Conservation (phyloP, 495 filamentous ascomycete genomes). For the Aspergillus asperescens region DNA sequence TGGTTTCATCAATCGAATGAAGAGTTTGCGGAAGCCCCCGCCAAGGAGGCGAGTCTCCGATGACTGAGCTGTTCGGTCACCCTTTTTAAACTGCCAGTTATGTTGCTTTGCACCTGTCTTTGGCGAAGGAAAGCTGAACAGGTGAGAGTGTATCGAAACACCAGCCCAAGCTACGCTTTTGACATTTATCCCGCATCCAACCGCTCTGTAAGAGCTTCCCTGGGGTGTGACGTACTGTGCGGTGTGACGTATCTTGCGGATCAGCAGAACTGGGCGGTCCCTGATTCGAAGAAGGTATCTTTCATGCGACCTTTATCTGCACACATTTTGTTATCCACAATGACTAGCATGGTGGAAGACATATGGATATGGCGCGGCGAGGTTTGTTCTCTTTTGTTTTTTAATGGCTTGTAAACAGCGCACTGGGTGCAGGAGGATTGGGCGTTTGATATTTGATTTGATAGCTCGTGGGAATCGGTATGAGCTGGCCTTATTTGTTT, state of each 20-base stretch:
- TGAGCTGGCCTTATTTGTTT: slow-evolving; percentile 9
- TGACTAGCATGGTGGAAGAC: not conserved
- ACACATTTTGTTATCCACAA: not conserved
- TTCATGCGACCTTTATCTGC: not conserved
- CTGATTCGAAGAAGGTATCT: not conserved
- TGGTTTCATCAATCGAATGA: slow-evolving; percentile 81
- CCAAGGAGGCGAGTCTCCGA: slow-evolving; percentile 42
- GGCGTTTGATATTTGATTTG: slow-evolving; percentile 5
- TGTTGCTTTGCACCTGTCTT: not conserved
- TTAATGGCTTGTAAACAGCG: not conserved
- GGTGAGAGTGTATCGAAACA: not conserved
- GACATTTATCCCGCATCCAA: not conserved
- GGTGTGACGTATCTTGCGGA: not conserved
- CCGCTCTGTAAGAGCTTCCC: not conserved
- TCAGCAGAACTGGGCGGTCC: not conserved
- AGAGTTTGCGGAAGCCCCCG: slow-evolving; percentile 66
- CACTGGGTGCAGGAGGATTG: not conserved
- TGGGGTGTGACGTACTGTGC: not conserved
- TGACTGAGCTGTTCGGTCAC: slow-evolving; percentile 17
- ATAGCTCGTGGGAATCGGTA: slow-evolving; percentile 2
- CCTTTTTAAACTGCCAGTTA: not conserved
- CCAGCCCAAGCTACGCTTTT: too few species aligned
- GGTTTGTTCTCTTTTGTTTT: not conserved
- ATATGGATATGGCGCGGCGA: not conserved
- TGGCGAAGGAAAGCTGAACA: not conserved